These are phyloP conservation scores for Nicotiana benthamiana DNA, from an alignment of 257 asterid species.

Conservation along the genomic window DNA sequence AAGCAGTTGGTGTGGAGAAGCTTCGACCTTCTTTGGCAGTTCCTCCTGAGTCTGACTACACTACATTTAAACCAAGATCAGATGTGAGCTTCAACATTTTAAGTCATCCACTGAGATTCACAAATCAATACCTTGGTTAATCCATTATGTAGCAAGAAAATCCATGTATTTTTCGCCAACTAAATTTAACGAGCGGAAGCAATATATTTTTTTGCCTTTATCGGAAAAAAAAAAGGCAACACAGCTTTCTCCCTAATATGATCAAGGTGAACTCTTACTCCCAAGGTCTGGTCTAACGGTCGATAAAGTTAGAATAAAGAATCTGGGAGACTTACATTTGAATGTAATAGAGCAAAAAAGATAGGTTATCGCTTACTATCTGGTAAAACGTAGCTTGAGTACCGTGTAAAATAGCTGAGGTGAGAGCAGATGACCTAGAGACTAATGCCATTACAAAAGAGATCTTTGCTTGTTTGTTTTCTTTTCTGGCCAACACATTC, in stretches of 20 bases:
- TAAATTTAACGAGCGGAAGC: not conserved
- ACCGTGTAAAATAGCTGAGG: not conserved
- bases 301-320: no score
- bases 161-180: not conserved
- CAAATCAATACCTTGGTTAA: not conserved
- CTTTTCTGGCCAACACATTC: not conserved
- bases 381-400: not conserved
- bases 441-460: not conserved
- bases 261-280: not conserved
- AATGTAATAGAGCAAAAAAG: not conserved
- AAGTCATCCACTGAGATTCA: not conserved
- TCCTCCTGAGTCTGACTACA: not conserved
- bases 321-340: no score
- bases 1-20: not conserved
- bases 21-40: not conserved
- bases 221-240: no score
- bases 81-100: not conserved
- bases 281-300: not conserved
- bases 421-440: not conserved
- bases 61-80: not conserved
- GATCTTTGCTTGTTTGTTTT: not conserved
- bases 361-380: not conserved
- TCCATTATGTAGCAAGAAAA: not conserved
- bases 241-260: not conserved
- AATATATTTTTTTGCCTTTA: no score